phyloP scores from a whole-genome alignment of 768 basidiomycete species.

The Phaffia tasmanica region DNA sequence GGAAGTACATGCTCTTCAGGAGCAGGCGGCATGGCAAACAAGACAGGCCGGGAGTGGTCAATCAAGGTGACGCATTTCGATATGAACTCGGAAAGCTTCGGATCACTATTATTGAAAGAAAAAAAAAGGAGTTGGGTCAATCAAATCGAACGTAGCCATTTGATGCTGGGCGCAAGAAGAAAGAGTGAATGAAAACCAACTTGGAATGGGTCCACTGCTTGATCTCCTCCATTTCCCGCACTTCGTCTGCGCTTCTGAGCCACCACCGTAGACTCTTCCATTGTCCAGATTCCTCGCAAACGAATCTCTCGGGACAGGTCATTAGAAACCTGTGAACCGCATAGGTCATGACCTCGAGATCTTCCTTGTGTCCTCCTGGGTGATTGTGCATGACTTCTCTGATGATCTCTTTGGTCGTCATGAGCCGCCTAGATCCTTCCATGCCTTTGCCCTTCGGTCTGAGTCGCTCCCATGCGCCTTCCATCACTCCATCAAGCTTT shows the following conservation, averaged over 20 bases:
- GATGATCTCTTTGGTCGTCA: neutral
- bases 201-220: constrained; percentile 33
- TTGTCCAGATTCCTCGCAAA: constrained; percentile 12
- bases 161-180: constrained; percentile 8
- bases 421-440: neutral
- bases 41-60: constrained; percentile 22
- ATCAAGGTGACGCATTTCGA: constrained; percentile 30
- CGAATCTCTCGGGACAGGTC: constrained; percentile 32
- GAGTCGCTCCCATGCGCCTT: constrained; percentile 12
- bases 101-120: constrained; percentile 29
- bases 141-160: neutral
- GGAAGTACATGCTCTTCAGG: constrained; percentile 23
- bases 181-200: constrained; percentile 28
- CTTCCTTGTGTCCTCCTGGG: neutral
- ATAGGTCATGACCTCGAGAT: constrained; percentile 24
- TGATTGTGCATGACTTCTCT: constrained; percentile 42
- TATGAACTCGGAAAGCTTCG: constrained; percentile 45
- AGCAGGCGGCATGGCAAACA: constrained; percentile 11
- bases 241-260: constrained; percentile 8
- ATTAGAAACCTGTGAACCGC: constrained; percentile 34
- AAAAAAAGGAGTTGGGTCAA: neutral
- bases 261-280: constrained; percentile 8
- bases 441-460: neutral
- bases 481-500: neutral
- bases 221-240: constrained; percentile 10